Base-by-base conservation (phyloP, 495 filamentous ascomycete genomes). In the Parachaetomium inaequale region DNA sequence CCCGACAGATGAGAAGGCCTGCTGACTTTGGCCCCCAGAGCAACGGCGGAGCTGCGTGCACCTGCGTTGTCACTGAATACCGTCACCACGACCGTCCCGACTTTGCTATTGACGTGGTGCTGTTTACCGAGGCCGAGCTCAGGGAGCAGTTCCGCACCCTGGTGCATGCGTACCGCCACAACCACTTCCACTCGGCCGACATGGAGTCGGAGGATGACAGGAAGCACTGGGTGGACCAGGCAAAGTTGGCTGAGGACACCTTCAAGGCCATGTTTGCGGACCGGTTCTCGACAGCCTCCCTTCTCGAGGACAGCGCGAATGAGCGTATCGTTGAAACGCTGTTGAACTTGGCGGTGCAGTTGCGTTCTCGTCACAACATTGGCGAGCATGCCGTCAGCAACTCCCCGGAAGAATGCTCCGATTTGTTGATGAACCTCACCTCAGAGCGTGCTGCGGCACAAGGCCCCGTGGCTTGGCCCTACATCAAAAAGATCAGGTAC, bases 31-130 rank as follows among this genome's bases (percentile, higher is more conserved):
- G 26, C 34, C 0, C 2, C 15, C 34, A 77, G 74, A 75, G 72
- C 65, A 71, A 66, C 58, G 66, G 62, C 52, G 74, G 74, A 36
- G 45, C 47, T 12, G 76, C 75, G 0, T 79, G 76, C 58, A 79
- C 76, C 10, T 76, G 74, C 47, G 74, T 74, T 8, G 75, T 72
- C 7, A 79, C 74, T 1, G 76, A 79, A 45, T 79, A 73, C 54
- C 66, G 70, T 43, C 70, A 69, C 67, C 75, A 78, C 52, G 63
- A 70, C 10, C 28, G 28, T 7, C 55, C 72, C 45, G 34, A 62
- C 34, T 78, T 77, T 53, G 50, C 63, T 6, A 70, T 79, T 21
- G 52, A 71, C 6, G 65, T 77, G 4, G 71, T 76, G 28, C 52
- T 58, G 28, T 79, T 78, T 59, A 65, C 59, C 19, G 34, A 66